Conservation (phyloP, 305 asterid genomes). For the Fraxinus angustifolia region DNA sequence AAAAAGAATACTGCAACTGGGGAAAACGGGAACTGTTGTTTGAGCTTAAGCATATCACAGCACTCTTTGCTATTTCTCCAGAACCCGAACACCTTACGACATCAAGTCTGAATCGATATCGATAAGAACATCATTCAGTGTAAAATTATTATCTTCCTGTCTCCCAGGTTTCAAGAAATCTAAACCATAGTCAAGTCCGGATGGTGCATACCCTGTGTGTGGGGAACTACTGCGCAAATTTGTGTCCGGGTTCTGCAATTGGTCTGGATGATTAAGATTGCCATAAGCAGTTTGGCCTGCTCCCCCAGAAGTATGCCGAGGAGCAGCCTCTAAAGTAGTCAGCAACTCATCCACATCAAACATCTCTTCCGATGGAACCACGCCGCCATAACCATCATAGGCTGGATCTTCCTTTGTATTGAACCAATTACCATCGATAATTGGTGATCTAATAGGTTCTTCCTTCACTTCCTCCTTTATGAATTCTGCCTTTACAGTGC, state of each 20-base stretch:
- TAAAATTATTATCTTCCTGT: conserved; percentile 42
- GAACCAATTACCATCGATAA: not conserved
- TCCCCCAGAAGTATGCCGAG: not conserved
- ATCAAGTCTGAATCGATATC: conserved; percentile 36
- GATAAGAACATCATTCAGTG: conserved; percentile 33
- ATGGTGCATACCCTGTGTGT: conserved; percentile 10
- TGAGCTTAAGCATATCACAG: not conserved
- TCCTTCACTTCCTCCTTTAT: conserved; percentile 21
- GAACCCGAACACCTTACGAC: not conserved
- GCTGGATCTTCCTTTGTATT: conserved; percentile 16
- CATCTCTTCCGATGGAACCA: conserved; percentile 34
- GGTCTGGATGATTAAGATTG: not conserved
- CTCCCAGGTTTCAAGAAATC: conserved; percentile 60
- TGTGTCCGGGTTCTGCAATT: conserved; percentile 14
- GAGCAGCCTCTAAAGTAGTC: conserved; percentile 29
- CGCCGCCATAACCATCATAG: not conserved
- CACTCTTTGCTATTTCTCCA: not conserved
- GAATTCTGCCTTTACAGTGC: conserved; percentile 13
- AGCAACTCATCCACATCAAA: conserved; percentile 63
- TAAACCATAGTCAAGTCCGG: conserved; percentile 32
- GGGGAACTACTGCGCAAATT: conserved; percentile 10
- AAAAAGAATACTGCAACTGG: not conserved
- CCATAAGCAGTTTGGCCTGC: not conserved
- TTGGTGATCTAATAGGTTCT: not conserved
- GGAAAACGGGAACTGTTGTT: not conserved